Base-by-base conservation (phyloP, 1,284 basidiomycete species). In the Mrakiaceae sp. region DNA sequence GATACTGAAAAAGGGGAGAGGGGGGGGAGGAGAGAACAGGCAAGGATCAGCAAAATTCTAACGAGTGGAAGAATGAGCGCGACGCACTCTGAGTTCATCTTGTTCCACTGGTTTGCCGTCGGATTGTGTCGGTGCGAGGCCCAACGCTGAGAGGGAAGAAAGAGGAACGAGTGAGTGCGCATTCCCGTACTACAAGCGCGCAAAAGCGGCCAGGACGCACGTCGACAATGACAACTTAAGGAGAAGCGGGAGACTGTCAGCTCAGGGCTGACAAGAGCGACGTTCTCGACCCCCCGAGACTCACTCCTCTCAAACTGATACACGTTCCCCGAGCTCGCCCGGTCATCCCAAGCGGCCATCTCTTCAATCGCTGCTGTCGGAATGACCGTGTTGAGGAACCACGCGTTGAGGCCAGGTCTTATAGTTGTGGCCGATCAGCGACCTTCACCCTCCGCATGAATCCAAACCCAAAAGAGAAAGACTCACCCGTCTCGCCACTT, bases 401-500 rank as follows among this genome's bases (percentile, higher is more conserved):
- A 65, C 1, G 59, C 54, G 50, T 65, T 65, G 40, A 65, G 54
- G 2, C 53, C 53, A 5, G 64, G 59, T 7, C 59, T 60, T 10
- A 27, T 27, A 27, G 27, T 27, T 27, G 27, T 27, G 27, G 27
- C 27, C 27, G 27, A 27, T 27, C 27, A 27, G 27, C 27, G 27
- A 27, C 27, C 27, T 27, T 27, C 27, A 27, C 27, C 27, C 27
- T 27, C 27, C 27, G 2, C 27, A 27, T 27, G 27, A 27, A 27
- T 27, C 1, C 27, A 49, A 12, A 27, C 4, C 10, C 42, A 50
- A 47, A 46, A n/a, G 43, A 49, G 11, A 8, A 16, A 16, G 5
- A 59, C 59, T 60, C 27, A 60, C 59, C 53, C 53, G 43, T 65
- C 64, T 58, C 64, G 56, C 64, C 64, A 65, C 12, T 54, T 48